A percentile compares a stretch with the other conserved stretches of the same genome.
Evolutionary conservation across 2,329 filamentous ascomycete species (phyloP).

Genomic region (Paraconiothyrium sp.): DNA sequence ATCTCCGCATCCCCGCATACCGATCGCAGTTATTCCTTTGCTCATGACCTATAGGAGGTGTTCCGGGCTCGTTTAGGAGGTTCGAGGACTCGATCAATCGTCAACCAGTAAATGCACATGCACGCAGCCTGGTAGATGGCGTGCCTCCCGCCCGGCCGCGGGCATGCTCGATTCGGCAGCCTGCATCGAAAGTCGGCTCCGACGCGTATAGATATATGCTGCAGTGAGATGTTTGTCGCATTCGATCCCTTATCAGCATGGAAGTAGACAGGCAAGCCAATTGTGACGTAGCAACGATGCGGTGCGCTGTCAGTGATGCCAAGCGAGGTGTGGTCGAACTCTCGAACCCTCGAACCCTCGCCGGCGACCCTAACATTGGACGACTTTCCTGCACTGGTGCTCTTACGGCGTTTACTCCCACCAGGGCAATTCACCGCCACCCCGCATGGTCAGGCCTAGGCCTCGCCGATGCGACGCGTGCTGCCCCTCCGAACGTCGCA

Average conservation of each 20-base stretch:
- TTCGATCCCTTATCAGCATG: not conserved
- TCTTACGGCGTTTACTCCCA: conserved; percentile 14
- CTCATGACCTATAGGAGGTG: not conserved
- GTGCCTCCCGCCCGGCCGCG: conserved; percentile 3
- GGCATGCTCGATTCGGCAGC: not conserved
- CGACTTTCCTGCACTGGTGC: not conserved
- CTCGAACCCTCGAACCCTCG: not conserved
- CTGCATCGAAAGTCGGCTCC: not conserved
- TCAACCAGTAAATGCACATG: not conserved
- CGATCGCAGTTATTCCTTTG: not conserved
- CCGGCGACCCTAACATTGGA: not conserved
- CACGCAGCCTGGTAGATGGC: conserved; percentile 10
- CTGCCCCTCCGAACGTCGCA: conserved; percentile 13
- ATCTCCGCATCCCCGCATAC: not conserved
- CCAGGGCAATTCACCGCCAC: conserved; percentile 10
- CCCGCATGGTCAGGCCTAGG: conserved; percentile 29
- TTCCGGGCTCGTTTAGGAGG: not conserved
- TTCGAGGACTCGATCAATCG: too few species aligned
- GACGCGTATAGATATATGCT: not conserved
- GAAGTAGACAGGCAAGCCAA: not conserved
- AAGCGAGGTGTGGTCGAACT: conserved; percentile 11
- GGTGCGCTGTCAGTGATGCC: conserved; percentile 1
- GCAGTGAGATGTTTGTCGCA: not conserved
- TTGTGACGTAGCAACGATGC: not conserved
- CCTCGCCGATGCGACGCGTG: conserved; percentile 22